Conservation (phyloP, 2,329 filamentous ascomycete genomes). For the Pleomassaria siparia region DNA sequence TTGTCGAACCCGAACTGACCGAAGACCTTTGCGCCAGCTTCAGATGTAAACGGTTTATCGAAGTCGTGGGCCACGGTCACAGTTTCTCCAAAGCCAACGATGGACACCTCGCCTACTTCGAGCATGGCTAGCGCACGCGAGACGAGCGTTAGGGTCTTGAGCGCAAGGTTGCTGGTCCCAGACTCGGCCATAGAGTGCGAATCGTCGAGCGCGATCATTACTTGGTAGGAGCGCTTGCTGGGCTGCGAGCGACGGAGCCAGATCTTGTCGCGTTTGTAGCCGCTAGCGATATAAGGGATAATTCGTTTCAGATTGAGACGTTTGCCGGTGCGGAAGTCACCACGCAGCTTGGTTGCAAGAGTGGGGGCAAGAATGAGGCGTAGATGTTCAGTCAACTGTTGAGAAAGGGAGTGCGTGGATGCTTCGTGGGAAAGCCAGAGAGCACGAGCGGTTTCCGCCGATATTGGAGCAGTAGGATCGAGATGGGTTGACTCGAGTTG, state of each 20-base stretch:
- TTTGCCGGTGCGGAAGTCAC: slow-evolving; percentile 96
- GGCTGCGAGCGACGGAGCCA: slow-evolving; percentile 96
- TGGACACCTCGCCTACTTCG: slow-evolving; percentile 89
- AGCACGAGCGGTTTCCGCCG: slow-evolving; percentile 63
- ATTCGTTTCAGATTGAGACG: slow-evolving; percentile 99
- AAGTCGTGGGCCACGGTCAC: slow-evolving; percentile 87
- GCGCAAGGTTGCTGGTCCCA: slow-evolving; percentile 74
- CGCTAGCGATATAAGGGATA: slow-evolving; percentile 97
- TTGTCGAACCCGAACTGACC: slow-evolving; percentile 84
- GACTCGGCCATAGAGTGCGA: slow-evolving; percentile 90
- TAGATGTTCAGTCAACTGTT: slow-evolving; percentile 89
- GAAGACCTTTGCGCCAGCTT: slow-evolving; percentile 81
- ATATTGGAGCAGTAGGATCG: slow-evolving; percentile 38
- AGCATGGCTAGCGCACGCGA: slow-evolving; percentile 86
- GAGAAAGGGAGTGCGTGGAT: slow-evolving; percentile 80
- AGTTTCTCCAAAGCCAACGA: slow-evolving; percentile 84
- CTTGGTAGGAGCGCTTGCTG: slow-evolving; percentile 93
- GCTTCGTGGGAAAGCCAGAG: slow-evolving; percentile 86
- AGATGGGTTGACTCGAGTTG: slow-evolving; percentile 77
- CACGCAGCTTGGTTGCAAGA: slow-evolving; percentile 91
- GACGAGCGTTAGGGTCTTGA: slow-evolving; percentile 92
- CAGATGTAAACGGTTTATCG: slow-evolving; percentile 75
- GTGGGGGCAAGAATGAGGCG: slow-evolving; percentile 94
- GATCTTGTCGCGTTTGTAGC: slow-evolving; percentile 99
- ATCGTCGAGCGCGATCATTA: slow-evolving; percentile 96